A percentile compares a stretch with the other conserved stretches of the same genome.
Conservation (phyloP, 179 eudicot species). For the Beta corolliflora region DNA sequence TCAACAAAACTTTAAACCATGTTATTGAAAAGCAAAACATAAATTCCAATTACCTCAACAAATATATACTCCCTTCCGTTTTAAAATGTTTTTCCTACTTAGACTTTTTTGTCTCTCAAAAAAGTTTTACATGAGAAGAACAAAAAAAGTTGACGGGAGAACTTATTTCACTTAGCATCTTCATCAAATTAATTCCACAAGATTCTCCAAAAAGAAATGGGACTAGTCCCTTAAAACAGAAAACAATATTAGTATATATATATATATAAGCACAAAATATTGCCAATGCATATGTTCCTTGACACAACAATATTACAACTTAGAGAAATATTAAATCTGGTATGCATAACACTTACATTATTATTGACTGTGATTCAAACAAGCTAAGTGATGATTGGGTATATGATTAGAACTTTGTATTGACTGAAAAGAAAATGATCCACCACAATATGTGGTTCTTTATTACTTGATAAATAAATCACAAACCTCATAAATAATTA, state of each 20-base stretch:
- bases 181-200: background rate
- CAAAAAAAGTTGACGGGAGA: too few relatives aligned
- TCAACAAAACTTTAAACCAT: too few relatives aligned
- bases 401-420: background rate
- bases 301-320: background rate
- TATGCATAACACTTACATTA: conserved; percentile 8
- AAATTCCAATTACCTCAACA: too few relatives aligned
- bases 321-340: background rate
- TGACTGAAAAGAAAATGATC: background rate
- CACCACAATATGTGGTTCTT: conserved; percentile 12
- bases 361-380: background rate
- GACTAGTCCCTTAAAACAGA: conserved; percentile 2
- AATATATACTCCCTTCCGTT: too few relatives aligned
- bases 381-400: background rate
- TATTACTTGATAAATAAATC: conserved; percentile 12
- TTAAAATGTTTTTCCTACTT: too few relatives aligned
- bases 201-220: background rate
- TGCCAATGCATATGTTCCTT: background rate
- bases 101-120: too few relatives aligned
- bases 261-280: background rate
- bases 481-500: conserved; percentile 16
- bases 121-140: too few relatives aligned
- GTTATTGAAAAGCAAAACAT: too few relatives aligned
- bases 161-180: background rate
- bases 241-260: conserved; percentile 8